phyloP scores from a whole-genome alignment of 306 rosid genomes.

The Carpinus viminea region DNA sequence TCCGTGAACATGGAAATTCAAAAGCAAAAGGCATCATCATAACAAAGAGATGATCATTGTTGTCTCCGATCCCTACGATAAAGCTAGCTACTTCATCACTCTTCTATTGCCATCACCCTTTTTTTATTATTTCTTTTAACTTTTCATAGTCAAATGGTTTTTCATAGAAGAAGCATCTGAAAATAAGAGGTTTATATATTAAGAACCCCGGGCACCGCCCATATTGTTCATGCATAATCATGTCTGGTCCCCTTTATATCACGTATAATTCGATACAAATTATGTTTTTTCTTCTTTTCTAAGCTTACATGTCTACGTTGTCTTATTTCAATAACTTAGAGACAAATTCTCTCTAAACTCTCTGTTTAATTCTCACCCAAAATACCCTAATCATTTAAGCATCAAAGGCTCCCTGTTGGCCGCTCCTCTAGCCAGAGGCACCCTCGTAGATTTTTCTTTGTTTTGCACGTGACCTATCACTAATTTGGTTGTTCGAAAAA shows the following conservation, averaged over 20 bases:
- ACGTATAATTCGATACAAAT: background rate
- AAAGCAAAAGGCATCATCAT: constrained; percentile 43
- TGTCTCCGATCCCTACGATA: constrained; percentile 38
- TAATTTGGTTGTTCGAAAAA: too few relatives aligned
- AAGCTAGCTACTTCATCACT: constrained; percentile 9
- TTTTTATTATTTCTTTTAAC: background rate
- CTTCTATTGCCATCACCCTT: constrained; percentile 19
- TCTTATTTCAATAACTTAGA: background rate
- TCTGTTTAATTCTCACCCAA: too few relatives aligned
- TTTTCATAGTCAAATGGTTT: constrained; percentile 22
- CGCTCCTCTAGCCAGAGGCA: too few relatives aligned
- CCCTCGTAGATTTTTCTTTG: too few relatives aligned
- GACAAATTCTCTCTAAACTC: too few relatives aligned
- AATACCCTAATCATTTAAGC: too few relatives aligned
- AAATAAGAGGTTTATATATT: constrained; percentile 14
- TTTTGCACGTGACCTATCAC: too few relatives aligned
- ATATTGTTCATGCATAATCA: constrained; percentile 18
- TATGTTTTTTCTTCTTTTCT: background rate
- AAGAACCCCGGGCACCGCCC: constrained; percentile 25
- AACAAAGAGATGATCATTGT: constrained; percentile 40
- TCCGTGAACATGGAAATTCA: constrained; percentile 60
- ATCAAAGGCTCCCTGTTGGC: too few relatives aligned
- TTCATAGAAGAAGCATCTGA: constrained; percentile 47
- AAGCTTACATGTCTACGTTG: background rate
- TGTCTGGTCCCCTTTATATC: constrained; percentile 8